Evolutionary conservation across 2,329 filamentous ascomycete species (phyloP), one percentile per base, ranked within the genome.

Genomic region (Scedosporium dehoogii): DNA sequence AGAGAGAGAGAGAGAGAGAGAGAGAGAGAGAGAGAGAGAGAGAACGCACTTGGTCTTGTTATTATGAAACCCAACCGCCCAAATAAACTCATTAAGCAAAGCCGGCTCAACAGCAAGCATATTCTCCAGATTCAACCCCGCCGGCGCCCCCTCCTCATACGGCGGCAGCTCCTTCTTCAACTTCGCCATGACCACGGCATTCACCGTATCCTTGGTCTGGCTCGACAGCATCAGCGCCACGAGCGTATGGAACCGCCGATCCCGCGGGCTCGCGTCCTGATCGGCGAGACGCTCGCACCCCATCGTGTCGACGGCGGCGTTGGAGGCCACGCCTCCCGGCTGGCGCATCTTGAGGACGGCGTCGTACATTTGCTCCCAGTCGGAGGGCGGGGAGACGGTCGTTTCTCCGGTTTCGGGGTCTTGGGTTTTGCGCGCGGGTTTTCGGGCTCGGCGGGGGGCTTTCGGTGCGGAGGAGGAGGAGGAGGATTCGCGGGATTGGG

Each of bases 291-390:
- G 83, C 74, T 92, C 92, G 74, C 94, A 99, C 10, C 94, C 94
- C 92, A 97, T 97, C 0, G 93, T 97, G 73, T 99, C 94, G 10
- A 99, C 94, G 0, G 93, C 90, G 0, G 94, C 94, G 82, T 89
- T 74, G 78, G 83, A 71, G 71, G 89, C 76, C 75, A 75, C 70
- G 6, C 81, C 81, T 3, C 80, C 81, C 0, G 75, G 72, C 4
- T 74, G 73, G 2, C 85, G 87, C 92, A 97, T 97, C 69, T 84
- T 82, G 69, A 88, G 87, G 55, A 96, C 89, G 0, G 85, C 76
- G 41, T 81, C 76, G 75, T 97, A 99, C 63, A 96, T 85, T 63
- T 86, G 83, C 65, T 91, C 85, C 94, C 94, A 97, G 71, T 92
- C 86, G 0, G 85, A 80, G 0, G 92, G 92, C 1, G 91, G 85